Evolutionary conservation across 2,329 filamentous ascomycete genomes (phyloP).

Genomic region (Ceratocystis papillata): DNA sequence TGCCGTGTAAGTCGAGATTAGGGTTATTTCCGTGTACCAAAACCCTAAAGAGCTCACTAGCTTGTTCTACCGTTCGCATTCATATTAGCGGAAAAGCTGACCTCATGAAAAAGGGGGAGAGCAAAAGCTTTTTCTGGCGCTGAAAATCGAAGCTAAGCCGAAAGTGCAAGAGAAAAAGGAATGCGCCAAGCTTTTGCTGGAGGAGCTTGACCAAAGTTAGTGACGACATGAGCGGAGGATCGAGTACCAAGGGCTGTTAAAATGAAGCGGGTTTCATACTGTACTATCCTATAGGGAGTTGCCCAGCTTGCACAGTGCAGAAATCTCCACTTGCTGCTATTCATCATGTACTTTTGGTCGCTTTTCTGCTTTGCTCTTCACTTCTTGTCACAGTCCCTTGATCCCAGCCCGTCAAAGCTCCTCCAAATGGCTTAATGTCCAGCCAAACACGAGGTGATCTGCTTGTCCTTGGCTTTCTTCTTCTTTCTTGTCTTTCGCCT

Average conservation of each 20-base stretch:
- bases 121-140: not conserved
- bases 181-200: slow-evolving; percentile 1
- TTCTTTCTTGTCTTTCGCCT: not conserved
- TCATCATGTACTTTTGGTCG: not conserved
- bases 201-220: not conserved
- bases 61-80: not conserved
- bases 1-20: not conserved
- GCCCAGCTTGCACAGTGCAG: not conserved
- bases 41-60: not conserved
- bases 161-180: slow-evolving; percentile 1
- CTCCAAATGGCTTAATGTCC: slow-evolving; percentile 8
- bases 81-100: not conserved
- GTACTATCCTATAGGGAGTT: not conserved
- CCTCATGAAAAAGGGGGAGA: not conserved
- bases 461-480: not conserved
- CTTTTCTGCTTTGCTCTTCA: not conserved
- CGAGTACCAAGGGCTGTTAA: not conserved
- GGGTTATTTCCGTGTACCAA: not conserved
- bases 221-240: slow-evolving; percentile 7
- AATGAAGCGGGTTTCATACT: not conserved
- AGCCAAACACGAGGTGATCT: slow-evolving; percentile 10
- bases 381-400: not conserved
- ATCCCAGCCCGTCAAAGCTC: slow-evolving; percentile 13
- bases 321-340: not conserved
- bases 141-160: slow-evolving; percentile 5